These are phyloP conservation scores for Paramecium pentaurelia DNA, from an alignment of 73 alveolate genomes.

Conservation along the genomic window DNA sequence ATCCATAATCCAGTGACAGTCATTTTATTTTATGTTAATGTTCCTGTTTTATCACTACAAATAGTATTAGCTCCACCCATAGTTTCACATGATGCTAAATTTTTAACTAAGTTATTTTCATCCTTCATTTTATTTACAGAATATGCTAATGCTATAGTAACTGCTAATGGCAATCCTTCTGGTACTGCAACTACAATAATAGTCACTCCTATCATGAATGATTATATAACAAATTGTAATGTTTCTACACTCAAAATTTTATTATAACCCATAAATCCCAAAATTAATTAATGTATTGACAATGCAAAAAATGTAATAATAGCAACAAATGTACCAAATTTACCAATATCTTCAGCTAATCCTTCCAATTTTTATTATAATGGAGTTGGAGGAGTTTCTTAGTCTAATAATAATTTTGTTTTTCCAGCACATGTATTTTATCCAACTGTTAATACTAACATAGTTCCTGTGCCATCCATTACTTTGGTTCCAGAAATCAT, in stretches of 20 bases:
- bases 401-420: conserved; percentile 2
- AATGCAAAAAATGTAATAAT: conserved; percentile 72
- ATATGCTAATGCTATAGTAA: conserved; percentile 89
- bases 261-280: conserved; percentile 63
- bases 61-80: conserved; percentile 98
- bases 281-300: conserved; percentile 61
- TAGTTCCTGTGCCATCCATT: conserved; percentile 67
- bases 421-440: conserved; percentile 53
- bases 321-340: conserved; percentile 74
- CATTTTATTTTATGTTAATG: conserved; percentile 85
- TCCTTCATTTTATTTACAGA: conserved; percentile 92
- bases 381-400: conserved; percentile 62
- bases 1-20: conserved; percentile 74
- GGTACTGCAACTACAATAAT: conserved; percentile 96
- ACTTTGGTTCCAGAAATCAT: conserved; percentile 58
- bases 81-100: conserved; percentile 93
- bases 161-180: conserved; percentile 97
- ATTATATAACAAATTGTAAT: conserved; percentile 62
- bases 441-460: conserved; percentile 67
- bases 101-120: conserved; percentile 91
- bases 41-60: conserved; percentile 92
- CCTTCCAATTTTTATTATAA: conserved; percentile 72
- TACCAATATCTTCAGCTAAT: conserved; percentile 84
- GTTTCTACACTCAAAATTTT: conserved; percentile 61
- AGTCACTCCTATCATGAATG: conserved; percentile 82